These are phyloP conservation scores for Acidomyces sp. DNA, from an alignment of 495 filamentous ascomycete species.

Conservation along the genomic window DNA sequence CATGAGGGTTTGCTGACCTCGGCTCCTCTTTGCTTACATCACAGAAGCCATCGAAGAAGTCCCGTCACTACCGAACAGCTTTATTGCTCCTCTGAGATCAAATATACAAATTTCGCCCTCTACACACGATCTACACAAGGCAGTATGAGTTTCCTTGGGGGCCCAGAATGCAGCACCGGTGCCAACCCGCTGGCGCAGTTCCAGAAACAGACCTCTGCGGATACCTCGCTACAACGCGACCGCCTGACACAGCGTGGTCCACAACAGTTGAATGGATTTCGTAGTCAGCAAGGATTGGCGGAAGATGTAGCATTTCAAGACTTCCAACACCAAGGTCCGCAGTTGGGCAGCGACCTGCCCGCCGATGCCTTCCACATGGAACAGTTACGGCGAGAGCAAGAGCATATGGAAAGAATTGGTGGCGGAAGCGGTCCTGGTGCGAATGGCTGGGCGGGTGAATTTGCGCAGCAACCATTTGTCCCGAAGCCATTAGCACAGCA, in stretches of 20 bases:
- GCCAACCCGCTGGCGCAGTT: slow-evolving; percentile 95
- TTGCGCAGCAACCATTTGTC: slow-evolving; percentile 52
- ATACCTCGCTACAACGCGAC: slow-evolving; percentile 87
- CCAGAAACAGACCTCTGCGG: slow-evolving; percentile 84
- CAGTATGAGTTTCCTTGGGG: slow-evolving; percentile 71
- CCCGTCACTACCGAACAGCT: too few species aligned
- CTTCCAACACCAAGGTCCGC: slow-evolving; percentile 14
- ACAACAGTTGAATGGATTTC: slow-evolving; percentile 13
- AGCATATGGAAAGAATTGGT: slow-evolving; percentile 47
- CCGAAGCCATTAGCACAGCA: slow-evolving; percentile 42
- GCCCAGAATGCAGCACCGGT: slow-evolving; percentile 91
- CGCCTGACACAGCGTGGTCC: slow-evolving; percentile 35
- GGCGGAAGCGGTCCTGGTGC: slow-evolving; percentile 18
- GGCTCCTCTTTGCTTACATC: background rate
- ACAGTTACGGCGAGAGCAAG: slow-evolving; percentile 44
- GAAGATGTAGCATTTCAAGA: slow-evolving; percentile 17
- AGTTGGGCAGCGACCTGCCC: slow-evolving; percentile 5
- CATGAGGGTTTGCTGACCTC: background rate
- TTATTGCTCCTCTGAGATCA: background rate
- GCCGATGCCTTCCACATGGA: slow-evolving; percentile 2
- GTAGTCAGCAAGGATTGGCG: slow-evolving; percentile 4
- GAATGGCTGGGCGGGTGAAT: slow-evolving; percentile 42
- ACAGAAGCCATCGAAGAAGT: background rate
- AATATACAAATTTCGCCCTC: background rate
- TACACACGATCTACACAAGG: background rate